A percentile compares a stretch with the other conserved stretches of the same genome.
Evolutionary conservation across 1,139 yeast species (phyloP).

Genomic region (Suhomyces wounanorum): DNA sequence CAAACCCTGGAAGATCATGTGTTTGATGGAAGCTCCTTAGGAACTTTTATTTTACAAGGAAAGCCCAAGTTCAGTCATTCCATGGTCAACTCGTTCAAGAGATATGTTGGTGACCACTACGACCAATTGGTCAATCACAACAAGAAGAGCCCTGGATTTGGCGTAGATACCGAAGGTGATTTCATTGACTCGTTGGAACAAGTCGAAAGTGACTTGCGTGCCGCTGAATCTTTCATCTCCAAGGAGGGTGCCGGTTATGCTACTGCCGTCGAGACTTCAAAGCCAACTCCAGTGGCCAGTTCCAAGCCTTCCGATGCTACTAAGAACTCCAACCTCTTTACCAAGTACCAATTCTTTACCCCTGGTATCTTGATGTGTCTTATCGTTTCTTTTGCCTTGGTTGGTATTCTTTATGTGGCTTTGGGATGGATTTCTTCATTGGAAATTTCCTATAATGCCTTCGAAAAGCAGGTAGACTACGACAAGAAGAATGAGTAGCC

Average conservation of each 20-base stretch:
- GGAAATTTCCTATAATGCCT: conserved; percentile 70
- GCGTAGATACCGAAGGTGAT: conserved; percentile 11
- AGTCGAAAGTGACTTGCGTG: conserved; percentile 36
- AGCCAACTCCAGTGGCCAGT: conserved; percentile 2
- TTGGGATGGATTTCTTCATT: conserved; percentile 61
- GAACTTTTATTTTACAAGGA: conserved; percentile 30
- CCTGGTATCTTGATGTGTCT: conserved; percentile 69
- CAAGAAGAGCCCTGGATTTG: conserved; percentile 14
- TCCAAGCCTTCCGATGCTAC: conserved; percentile 9
- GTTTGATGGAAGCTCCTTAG: background rate
- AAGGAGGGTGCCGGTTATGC: conserved; percentile 30
- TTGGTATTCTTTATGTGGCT: conserved; percentile 54
- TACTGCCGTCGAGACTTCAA: conserved; percentile 21
- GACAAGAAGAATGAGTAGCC: conserved; percentile 57
- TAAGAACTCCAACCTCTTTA: conserved; percentile 31
- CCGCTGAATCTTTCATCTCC: conserved; percentile 36
- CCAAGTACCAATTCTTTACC: conserved; percentile 46
- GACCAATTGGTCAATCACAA: conserved; percentile 13
- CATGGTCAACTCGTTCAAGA: conserved; percentile 23
- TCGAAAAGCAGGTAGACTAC: conserved; percentile 66
- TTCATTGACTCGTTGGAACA: conserved; percentile 28
- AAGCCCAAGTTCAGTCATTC: conserved; percentile 30
- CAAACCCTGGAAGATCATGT: conserved; percentile 16
- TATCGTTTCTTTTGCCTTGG: conserved; percentile 55
- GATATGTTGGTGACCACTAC: conserved; percentile 25